These are phyloP conservation scores for Colletotrichum sojae DNA, from an alignment of 2,329 filamentous ascomycete species.

Conservation along the genomic window DNA sequence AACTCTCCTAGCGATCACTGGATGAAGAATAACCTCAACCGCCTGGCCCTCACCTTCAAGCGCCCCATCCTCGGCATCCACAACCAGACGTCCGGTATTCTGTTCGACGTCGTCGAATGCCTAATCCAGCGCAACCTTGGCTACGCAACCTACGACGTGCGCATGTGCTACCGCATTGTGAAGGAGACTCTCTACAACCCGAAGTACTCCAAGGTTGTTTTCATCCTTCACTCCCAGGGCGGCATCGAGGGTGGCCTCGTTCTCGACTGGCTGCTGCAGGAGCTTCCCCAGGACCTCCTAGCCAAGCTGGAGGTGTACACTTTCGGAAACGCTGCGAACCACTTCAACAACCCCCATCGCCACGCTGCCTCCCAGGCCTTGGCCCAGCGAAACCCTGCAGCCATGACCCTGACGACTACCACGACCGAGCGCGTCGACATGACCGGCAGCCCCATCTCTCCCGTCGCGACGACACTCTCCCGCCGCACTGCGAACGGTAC, in stretches of 20 bases:
- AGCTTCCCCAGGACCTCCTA: constrained; percentile 76
- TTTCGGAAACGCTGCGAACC: constrained; percentile 84
- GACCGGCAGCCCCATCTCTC: constrained; percentile 31
- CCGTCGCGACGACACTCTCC: constrained; percentile 4
- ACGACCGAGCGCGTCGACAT: constrained; percentile 19
- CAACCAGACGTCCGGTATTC: constrained; percentile 80
- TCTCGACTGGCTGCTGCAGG: constrained; percentile 82
- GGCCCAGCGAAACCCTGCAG: constrained; percentile 56
- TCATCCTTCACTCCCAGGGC: constrained; percentile 84
- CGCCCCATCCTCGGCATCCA: constrained; percentile 81
- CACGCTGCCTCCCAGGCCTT: constrained; percentile 52
- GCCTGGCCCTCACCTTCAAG: constrained; percentile 79
- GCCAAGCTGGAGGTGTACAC: constrained; percentile 82
- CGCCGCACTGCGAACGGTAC: background rate
- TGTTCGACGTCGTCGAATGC: constrained; percentile 85
- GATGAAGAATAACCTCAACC: constrained; percentile 79
- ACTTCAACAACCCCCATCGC: constrained; percentile 80
- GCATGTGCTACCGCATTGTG: constrained; percentile 73
- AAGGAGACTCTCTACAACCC: constrained; percentile 75
- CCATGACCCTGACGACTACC: constrained; percentile 37
- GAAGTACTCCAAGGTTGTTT: constrained; percentile 77
- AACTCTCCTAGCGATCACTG: constrained; percentile 68
- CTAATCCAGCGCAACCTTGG: constrained; percentile 81
- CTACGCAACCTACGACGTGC: constrained; percentile 79
- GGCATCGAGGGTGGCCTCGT: constrained; percentile 81